Evolutionary conservation across 2,329 filamentous ascomycete species (phyloP), one percentile per base, ranked within the genome.

Genomic region (Ophiostoma novo-ulmi): DNA sequence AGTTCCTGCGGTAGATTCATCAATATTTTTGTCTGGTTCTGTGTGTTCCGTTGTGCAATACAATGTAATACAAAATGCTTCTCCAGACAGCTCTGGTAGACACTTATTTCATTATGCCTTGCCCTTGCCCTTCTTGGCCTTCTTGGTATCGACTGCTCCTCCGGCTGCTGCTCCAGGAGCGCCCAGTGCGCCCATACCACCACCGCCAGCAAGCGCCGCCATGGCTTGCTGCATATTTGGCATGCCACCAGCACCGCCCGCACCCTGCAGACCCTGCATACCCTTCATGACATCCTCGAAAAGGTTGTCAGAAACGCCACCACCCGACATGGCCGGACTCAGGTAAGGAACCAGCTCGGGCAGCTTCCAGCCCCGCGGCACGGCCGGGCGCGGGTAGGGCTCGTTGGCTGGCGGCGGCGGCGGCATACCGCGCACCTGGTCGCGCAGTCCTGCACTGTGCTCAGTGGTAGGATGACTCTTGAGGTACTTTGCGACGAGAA

Each of bases 281-380:
- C 96, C 93, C 77, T 89, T 90, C 94, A 98, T 97, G 85, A 97
- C 97, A 75, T 97, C 94, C 83, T 95, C 93, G 77, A 98, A 89
- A 73, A 97, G 88, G 77, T 98, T 97, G 80, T 99, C 95, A 73
- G 89, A 94, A 13, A 98, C 92, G 48, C 95, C 95, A 13, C 95
- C 95, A 10, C 95, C 95, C 70, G 91, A 95, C 81, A 98, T 86
- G 22, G 93, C 95, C 0, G 94, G 89, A 73, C 91, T 96, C 77
- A 97, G 91, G 74, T 96, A 89, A 31, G 95, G 95, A 74, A 99
- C 78, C 71, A 97, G 88, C 72, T 87, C 88, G 73, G 88, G 88
- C 80, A 98, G 90, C 83, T 97, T 97, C 92, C 93, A 97, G 52
- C 94, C 94, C 69, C 91, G 85, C 22, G 95, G 95, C 69, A 93